These are phyloP conservation scores for Ambrosia hybrid DNA, from an alignment of 140 eudicot species.

Conservation along the genomic window DNA sequence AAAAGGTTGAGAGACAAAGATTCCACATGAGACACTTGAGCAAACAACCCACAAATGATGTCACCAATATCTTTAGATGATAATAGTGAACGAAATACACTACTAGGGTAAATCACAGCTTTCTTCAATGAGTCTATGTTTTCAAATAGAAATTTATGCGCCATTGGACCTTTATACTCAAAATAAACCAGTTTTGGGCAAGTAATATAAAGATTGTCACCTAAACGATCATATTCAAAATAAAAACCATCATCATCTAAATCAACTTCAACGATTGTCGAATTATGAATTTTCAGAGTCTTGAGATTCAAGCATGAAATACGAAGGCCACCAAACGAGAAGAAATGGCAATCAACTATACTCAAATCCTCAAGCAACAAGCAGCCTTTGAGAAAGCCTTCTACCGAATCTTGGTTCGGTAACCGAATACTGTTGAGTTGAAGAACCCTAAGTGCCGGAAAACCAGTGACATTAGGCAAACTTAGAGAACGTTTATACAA, in stretches of 20 bases:
- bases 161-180: conserved; percentile 15
- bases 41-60: conserved; percentile 10
- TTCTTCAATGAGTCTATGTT: conserved; percentile 25
- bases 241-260: neutral
- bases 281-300: conserved; percentile 17
- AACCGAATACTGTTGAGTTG: conserved; percentile 10
- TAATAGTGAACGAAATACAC: neutral
- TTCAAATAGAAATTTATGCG: neutral
- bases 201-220: neutral
- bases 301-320: conserved; percentile 23
- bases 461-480: conserved; percentile 13
- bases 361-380: conserved; percentile 32
- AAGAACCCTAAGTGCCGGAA: conserved; percentile 22
- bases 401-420: neutral
- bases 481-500: neutral
- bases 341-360: neutral
- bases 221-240: neutral
- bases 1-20: conserved; percentile 12
- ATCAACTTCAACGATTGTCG: neutral
- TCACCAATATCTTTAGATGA: neutral
- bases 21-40: conserved; percentile 20
- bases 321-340: neutral
- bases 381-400: conserved; percentile 8
- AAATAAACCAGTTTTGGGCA: conserved; percentile 6
- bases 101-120: conserved; percentile 15